Evolutionary conservation across 495 filamentous ascomycete species (phyloP).

Genomic region (Acidomyces sp.): DNA sequence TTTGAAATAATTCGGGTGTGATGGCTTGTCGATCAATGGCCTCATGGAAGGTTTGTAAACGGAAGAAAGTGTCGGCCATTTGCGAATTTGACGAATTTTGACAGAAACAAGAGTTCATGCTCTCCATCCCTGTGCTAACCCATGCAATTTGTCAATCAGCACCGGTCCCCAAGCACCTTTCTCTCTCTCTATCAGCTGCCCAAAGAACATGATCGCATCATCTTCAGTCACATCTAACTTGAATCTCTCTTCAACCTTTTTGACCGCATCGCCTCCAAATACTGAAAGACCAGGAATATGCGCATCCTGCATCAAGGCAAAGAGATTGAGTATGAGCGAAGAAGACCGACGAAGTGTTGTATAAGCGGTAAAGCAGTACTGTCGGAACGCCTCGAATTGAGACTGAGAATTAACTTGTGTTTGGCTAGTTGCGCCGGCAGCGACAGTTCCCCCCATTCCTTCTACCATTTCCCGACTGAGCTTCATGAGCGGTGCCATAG

Average conservation of each 20-base stretch:
- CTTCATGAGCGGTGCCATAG: constrained; percentile 93
- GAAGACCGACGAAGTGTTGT: constrained; percentile 76
- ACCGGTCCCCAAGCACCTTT: constrained; percentile 78
- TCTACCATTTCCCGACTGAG: constrained; percentile 97
- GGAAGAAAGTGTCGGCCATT: too few species aligned
- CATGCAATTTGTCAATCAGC: constrained; percentile 89
- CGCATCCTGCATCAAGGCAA: constrained; percentile 91
- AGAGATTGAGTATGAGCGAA: constrained; percentile 89
- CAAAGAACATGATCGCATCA: constrained; percentile 78
- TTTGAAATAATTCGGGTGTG: too few species aligned
- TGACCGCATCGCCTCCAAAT: constrained; percentile 51
- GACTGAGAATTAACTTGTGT: too few species aligned
- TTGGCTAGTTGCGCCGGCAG: background rate
- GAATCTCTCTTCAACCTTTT: constrained; percentile 91
- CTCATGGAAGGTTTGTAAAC: too few species aligned
- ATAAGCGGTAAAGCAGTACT: constrained; percentile 92
- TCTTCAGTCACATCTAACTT: constrained; percentile 87
- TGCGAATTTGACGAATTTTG: too few species aligned
- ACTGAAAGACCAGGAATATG: constrained; percentile 91
- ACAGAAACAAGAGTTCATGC: too few species aligned
- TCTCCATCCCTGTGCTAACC: constrained; percentile 80
- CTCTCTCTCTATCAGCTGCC: constrained; percentile 76
- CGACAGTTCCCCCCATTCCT: constrained; percentile 75
- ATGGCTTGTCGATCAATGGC: too few species aligned
- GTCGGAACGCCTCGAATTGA: constrained; percentile 76